Base-by-base conservation (phyloP, 2,329 filamentous ascomycete species). In the Exophiala alcalophila region DNA sequence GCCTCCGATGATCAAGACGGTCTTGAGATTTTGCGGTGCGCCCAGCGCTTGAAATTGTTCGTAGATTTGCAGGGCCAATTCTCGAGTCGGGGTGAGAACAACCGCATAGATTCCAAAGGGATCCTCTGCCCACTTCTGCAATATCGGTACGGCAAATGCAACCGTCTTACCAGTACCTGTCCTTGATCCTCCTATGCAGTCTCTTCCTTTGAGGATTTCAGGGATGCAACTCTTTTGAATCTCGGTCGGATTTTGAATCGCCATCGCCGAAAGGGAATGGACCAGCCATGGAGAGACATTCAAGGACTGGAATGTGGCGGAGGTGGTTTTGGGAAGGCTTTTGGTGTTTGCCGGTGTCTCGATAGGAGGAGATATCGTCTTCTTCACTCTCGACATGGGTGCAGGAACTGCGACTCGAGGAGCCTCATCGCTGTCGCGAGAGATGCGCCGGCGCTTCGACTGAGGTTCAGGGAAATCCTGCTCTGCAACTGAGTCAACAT, bases 161-260 rank as follows among this genome's bases (percentile, higher is more conserved):
- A 97, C 83, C 3, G 92, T 98, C 71, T 98, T 98, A 67, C 92
- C 92, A 9, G 91, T 96, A 72, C 92, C 92, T 0, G 92, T 98
- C 50, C 89, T 78, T 60, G 87, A 94, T 25, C 90, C 90, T 60
- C 92, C 92, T 57, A 98, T 96, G 61, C 89, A 96, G 67, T 98
- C 90, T 57, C 86, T 78, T 4, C 92, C 92, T 56, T 87, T 83
- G 23, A 98, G 65, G 47, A 97, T 96, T 62, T 92, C 85, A 1
- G 91, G 90, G 59, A 98, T 97, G 61, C 87, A 94, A 38, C 81
- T 83, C 59, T 85, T 87, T 58, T 98, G 92, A 71, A 98, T 97
- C 11, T 84, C 84, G 0, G 92, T 98, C 0, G 92, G 92, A 44
- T 83, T 76, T 60, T 80, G 86, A 61, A 98, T 96, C 20, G 89